Conservation (phyloP, 2,329 filamentous ascomycete species). For the Aulographum hederae region DNA sequence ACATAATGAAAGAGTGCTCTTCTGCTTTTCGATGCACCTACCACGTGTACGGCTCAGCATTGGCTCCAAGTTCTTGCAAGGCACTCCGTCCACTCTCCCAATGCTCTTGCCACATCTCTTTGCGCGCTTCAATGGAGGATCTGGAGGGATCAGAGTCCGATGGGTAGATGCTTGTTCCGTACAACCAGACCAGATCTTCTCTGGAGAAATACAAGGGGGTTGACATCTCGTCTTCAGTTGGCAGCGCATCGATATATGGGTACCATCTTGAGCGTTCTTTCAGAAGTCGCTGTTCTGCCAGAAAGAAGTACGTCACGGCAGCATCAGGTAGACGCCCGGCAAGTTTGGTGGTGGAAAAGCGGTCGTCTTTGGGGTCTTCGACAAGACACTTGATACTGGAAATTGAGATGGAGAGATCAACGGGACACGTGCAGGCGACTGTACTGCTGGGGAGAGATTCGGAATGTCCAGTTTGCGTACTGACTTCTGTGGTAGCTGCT, state of each 20-base stretch:
- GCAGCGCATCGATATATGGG: slow-evolving; percentile 17
- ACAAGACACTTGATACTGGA: slow-evolving; percentile 13
- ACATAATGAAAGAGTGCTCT: background rate
- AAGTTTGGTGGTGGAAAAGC: slow-evolving; percentile 1
- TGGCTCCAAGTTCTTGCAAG: slow-evolving; percentile 12
- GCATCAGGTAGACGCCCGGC: slow-evolving; percentile 12
- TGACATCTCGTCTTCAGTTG: slow-evolving; percentile 13
- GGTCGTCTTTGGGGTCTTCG: slow-evolving; percentile 1
- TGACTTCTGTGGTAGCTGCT: background rate
- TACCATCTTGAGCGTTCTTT: slow-evolving; percentile 14
- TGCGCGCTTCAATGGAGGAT: slow-evolving; percentile 9
- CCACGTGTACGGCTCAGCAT: slow-evolving; percentile 21
- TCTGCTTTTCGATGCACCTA: slow-evolving; percentile 10
- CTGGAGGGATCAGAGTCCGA: background rate
- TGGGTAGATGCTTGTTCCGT: slow-evolving; percentile 15
- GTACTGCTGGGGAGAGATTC: background rate
- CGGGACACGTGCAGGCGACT: slow-evolving; percentile 11
- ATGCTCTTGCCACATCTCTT: slow-evolving; percentile 17
- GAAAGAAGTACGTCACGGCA: slow-evolving; percentile 16
- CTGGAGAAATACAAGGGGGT: slow-evolving; percentile 19
- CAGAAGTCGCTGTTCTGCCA: slow-evolving; percentile 15
- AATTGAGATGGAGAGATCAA: slow-evolving; percentile 16
- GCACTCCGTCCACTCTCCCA: slow-evolving; percentile 15
- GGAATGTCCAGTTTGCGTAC: background rate
- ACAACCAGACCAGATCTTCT: slow-evolving; percentile 15